phyloP scores from a whole-genome alignment of 441 rosid genomes.

The Syzygium syzygioides region DNA sequence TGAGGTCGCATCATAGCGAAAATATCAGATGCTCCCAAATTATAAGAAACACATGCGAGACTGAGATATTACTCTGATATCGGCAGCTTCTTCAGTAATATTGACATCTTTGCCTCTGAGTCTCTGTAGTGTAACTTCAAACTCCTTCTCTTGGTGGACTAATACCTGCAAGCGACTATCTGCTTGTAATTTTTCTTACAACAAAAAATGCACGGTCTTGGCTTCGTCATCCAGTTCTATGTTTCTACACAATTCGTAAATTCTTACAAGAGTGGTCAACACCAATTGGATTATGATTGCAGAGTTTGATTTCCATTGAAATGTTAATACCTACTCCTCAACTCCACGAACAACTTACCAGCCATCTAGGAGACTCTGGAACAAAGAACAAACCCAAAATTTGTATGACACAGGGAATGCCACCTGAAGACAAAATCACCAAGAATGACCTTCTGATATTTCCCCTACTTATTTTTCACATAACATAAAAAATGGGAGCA shows the following conservation, averaged over 20 bases:
- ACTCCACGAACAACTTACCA: neutral
- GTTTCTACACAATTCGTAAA: neutral
- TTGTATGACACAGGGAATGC: conserved; percentile 4
- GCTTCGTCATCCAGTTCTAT: neutral
- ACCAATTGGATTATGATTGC: neutral
- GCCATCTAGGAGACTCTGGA: conserved; percentile 17
- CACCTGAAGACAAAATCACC: neutral
- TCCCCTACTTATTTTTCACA: neutral
- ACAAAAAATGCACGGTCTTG: neutral
- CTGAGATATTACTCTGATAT: conserved; percentile 33
- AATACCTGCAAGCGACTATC: conserved; percentile 32
- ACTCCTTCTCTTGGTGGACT: conserved; percentile 38
- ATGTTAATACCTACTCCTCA: neutral
- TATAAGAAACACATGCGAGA: neutral
- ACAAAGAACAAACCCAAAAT: neutral
- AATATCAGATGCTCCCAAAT: conserved; percentile 29
- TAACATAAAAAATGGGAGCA: neutral
- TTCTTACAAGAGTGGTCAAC: neutral
- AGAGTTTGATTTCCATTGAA: neutral
- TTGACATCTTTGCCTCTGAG: conserved; percentile 48
- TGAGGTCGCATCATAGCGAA: conserved; percentile 7
- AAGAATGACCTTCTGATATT: neutral
- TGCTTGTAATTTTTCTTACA: neutral
- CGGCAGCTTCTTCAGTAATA: conserved; percentile 44
- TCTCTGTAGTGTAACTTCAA: conserved; percentile 35